Evolutionary conservation across 2,329 filamentous ascomycete species (phyloP).

Genomic region (Ophiosphaerella narmari): DNA sequence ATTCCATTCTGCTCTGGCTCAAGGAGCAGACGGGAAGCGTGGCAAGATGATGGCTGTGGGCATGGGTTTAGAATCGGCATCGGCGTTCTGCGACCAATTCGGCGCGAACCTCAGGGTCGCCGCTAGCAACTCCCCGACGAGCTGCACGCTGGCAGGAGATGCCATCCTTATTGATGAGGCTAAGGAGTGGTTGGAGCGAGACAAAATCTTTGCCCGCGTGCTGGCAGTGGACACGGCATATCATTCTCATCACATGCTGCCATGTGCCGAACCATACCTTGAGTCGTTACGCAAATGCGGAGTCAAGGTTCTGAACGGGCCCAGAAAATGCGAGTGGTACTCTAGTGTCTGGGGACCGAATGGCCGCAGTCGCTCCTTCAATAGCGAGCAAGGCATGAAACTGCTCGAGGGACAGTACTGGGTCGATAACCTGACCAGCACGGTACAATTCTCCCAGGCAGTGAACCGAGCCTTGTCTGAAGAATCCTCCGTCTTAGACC

Average conservation of each 20-base stretch:
- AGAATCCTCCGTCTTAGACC: background rate
- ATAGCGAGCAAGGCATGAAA: slow-evolving; percentile 15
- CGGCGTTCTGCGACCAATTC: background rate
- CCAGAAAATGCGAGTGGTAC: background rate
- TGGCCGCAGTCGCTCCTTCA: slow-evolving; percentile 1
- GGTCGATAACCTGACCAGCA: slow-evolving; percentile 6
- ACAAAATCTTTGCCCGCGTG: slow-evolving; percentile 6
- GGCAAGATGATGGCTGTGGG: slow-evolving; percentile 12
- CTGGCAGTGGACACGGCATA: slow-evolving; percentile 50
- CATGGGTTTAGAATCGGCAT: background rate
- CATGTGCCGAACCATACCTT: slow-evolving; percentile 12
- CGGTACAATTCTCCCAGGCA: slow-evolving; percentile 8
- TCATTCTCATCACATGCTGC: slow-evolving; percentile 35
- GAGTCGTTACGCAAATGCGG: slow-evolving; percentile 3
- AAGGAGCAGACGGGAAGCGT: no score
- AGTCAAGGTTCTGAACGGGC: background rate
- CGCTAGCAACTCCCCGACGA: slow-evolving; percentile 20
- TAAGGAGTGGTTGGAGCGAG: slow-evolving; percentile 6
- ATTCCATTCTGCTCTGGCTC: no score
- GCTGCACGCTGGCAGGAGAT: slow-evolving; percentile 12
- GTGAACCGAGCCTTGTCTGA: background rate
- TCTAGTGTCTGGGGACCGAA: slow-evolving; percentile 4
- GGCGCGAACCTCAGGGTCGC: slow-evolving; percentile 4
- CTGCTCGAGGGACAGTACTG: slow-evolving; percentile 4
- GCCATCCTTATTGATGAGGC: slow-evolving; percentile 15